Evolutionary conservation across 495 filamentous ascomycete species (phyloP), one percentile per base, ranked within the genome.

Genomic region (Lophium mytilinum): DNA sequence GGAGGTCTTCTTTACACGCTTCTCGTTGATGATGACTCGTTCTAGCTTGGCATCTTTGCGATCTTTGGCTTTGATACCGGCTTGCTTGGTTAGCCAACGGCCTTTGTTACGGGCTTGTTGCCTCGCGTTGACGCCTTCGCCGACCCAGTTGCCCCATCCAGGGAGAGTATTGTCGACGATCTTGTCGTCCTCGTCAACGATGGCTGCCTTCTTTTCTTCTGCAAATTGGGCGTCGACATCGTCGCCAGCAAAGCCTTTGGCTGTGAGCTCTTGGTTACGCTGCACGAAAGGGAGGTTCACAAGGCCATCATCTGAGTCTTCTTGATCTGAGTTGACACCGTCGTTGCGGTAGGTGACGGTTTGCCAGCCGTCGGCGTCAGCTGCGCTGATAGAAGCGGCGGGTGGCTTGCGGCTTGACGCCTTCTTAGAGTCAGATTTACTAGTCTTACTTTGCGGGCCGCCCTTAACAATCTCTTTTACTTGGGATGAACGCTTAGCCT

Each of bases 141-240:
- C 93, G 9, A 83, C 78, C 93, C 93, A 90, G 71, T 73, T 82
- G 58, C 93, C 93, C 93, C 93, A 98, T 51, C 93, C 93, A 1
- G 89, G 89, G 1, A 98, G 77, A 0, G 88, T 89, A 52, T 87
- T 86, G 69, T 94, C 89, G 18, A 90, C 72, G 33, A 89, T 76
- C 70, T 96, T 82, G 56, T 95, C 89, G 61, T 85, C 92, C 68
- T 97, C 90, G 4, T 89, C 88, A 37, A 81, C 80, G 37, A 83
- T 76, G 9, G 78, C 76, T 55, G 85, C 82, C 17, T 77, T 75
- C 68, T 98, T 96, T 61, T 96, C 93, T 30, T 79, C 75, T 56
- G 81, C 79, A 68, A 98, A 96, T 48, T 89, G 84, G 36, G 80
- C 79, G 1, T 86, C 82, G n/a, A 94, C 89, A 66, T 95, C 88